Evolutionary conservation across 768 basidiomycete species (phyloP), one percentile per base, ranked within the genome.

Genomic region (Boletus rufocinnamomeus): DNA sequence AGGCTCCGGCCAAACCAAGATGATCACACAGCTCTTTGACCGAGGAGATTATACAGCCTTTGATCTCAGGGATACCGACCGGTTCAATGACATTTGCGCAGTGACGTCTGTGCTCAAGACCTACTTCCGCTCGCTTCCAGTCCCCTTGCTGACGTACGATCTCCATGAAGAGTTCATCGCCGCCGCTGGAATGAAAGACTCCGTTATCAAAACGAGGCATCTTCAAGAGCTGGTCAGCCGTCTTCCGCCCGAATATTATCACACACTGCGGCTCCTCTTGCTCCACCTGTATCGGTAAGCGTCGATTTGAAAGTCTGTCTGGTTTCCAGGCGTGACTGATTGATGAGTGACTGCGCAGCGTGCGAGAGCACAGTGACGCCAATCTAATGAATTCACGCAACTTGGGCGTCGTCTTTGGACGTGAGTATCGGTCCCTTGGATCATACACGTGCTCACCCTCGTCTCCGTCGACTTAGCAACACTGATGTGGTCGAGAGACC

Each of bases 341-440:
- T n/a, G 45, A n/a, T 46, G 21, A 51, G 9, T 34, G 23, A 43
- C 14, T 49, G 50, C 27, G 37, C 61, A 80, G 82, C 52, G 82
- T 98, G 32, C 84, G 85, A 64, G 79, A 85, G 57, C 80, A 80
- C 35, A 82, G 82, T 54, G 84, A 88, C 43, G 79, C 76, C 49
- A 99, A 99, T 74, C 80, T 94, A 52, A 99, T 99, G 97, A 93
- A 86, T 50, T 89, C 93, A 3, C 83, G 95, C 62, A 99, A 98
- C 68, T 77, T 99, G 23, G 97, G 97, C 7, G 95, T 98, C 32
- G 95, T 99, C 43, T 98, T 98, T 74, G 97, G 97, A 65, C 97
- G 96, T 98, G 73, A 76, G 96, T 58, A n/a, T 59, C 47, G 27
- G 7, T 30, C 30, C 2, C 11, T 38, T 44, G 9, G 48, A 32